Percentiles rank a stretch among this genome's conserved stretches.
Evolutionary conservation across 148 eudicot species (phyloP).

Genomic region (Nyssa sinensis): DNA sequence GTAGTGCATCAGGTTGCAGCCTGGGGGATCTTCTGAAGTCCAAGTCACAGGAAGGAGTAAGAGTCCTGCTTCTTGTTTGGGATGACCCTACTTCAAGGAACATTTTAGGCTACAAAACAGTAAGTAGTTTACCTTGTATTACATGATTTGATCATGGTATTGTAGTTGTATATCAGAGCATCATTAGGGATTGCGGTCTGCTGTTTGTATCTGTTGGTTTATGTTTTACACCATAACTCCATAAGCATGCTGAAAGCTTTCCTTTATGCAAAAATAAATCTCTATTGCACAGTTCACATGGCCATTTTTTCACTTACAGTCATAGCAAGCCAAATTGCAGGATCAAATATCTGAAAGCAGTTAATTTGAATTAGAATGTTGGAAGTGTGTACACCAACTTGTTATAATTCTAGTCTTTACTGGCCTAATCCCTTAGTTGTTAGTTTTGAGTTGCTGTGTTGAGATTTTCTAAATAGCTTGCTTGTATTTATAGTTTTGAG

Average conservation of each 20-base stretch:
- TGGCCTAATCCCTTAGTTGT: background rate
- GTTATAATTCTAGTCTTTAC: background rate
- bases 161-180: background rate
- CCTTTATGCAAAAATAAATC: background rate
- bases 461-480: background rate
- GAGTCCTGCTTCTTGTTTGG: conserved; percentile 96
- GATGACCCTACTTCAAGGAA: conserved; percentile 98
- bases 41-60: conserved; percentile 94
- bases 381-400: too few relatives aligned
- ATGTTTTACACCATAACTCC: background rate
- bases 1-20: conserved; percentile 35
- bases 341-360: background rate
- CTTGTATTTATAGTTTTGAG: background rate
- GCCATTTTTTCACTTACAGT: background rate
- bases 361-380: conserved; percentile 5
- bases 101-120: conserved; percentile 84
- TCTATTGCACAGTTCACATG: background rate
- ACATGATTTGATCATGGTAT: background rate
- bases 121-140: conserved; percentile 31
- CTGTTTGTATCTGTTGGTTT: background rate
- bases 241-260: background rate
- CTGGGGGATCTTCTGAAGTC: conserved; percentile 86
- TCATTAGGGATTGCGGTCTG: background rate
- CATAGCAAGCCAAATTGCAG: background rate
- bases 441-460: background rate